Percentiles rank a stretch among this genome's conserved stretches.
Evolutionary conservation across 2,329 filamentous ascomycete genomes (phyloP).

Genomic region (Botrytis fragariae): DNA sequence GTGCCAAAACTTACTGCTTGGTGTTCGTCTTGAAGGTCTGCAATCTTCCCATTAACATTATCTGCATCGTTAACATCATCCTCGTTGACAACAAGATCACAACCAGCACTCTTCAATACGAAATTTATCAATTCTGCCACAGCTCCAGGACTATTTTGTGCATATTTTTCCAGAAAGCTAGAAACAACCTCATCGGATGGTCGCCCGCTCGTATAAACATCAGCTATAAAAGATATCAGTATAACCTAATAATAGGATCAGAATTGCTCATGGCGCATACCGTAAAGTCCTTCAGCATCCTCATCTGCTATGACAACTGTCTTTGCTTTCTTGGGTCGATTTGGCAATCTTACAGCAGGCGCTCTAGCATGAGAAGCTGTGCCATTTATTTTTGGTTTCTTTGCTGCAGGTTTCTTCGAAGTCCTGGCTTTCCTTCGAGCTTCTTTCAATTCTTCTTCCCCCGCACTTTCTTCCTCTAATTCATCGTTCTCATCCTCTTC

Average conservation of each 20-base stretch:
- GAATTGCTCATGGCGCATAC: slow-evolving; percentile 26
- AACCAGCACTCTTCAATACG: slow-evolving; percentile 71
- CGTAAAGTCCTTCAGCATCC: slow-evolving; percentile 33
- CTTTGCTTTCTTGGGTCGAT: slow-evolving; percentile 38
- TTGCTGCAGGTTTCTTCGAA: slow-evolving; percentile 56
- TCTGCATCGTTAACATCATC: slow-evolving; percentile 90
- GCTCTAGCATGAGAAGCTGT: slow-evolving; percentile 54
- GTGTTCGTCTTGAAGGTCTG: slow-evolving; percentile 85
- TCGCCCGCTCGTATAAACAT: slow-evolving; percentile 61
- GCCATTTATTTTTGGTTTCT: slow-evolving; percentile 64
- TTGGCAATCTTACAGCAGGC: slow-evolving; percentile 45
- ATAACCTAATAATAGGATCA: slow-evolving; percentile 4
- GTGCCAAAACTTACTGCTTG: slow-evolving; percentile 59
- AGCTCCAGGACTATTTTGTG: slow-evolving; percentile 51
- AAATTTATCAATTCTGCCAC: slow-evolving; percentile 65
- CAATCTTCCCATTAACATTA: slow-evolving; percentile 73
- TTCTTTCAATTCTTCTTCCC: slow-evolving; percentile 47
- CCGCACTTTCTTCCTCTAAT: slow-evolving; percentile 45
- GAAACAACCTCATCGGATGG: slow-evolving; percentile 55
- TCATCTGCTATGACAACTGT: slow-evolving; percentile 47
- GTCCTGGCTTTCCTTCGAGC: slow-evolving; percentile 42
- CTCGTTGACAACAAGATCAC: slow-evolving; percentile 71
- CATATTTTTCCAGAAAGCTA: slow-evolving; percentile 59
- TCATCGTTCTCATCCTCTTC: slow-evolving; percentile 43
- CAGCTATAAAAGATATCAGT: slow-evolving; percentile 46